A percentile compares a stretch with the other conserved stretches of the same genome.
These are phyloP conservation scores for Psilocybe cubensis DNA, from an alignment of 768 basidiomycete species.

Conservation along the genomic window DNA sequence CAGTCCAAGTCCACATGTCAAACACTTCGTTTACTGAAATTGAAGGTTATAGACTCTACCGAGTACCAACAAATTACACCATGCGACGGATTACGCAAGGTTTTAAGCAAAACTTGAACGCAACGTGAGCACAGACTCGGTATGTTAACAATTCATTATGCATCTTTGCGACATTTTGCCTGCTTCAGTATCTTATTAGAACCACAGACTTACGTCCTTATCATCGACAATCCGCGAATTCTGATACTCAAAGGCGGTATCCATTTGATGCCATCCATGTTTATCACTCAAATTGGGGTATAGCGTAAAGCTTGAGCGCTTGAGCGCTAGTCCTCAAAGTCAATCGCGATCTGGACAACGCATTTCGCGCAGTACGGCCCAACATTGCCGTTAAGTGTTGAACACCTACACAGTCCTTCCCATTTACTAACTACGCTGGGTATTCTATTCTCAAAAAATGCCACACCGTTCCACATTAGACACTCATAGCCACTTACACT, in stretches of 20 bases:
- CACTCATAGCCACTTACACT: background rate
- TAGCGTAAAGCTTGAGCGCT: background rate
- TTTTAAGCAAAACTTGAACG: background rate
- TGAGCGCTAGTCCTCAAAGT: background rate
- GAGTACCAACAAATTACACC: background rate
- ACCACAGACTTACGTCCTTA: background rate
- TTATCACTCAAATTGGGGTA: background rate
- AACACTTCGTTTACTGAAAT: too few species aligned
- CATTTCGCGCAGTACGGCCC: background rate
- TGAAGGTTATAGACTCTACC: too few species aligned
- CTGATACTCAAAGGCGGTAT: background rate
- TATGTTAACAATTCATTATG: too few species aligned
- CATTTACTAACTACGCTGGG: background rate
- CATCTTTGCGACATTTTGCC: background rate
- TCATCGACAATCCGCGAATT: background rate
- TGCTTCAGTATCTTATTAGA: too few species aligned
- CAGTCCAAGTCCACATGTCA: too few species aligned
- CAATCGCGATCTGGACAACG: background rate
- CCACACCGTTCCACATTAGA: too few species aligned
- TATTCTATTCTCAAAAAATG: background rate
- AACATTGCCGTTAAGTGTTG: background rate
- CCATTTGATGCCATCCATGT: background rate
- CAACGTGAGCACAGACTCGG: background rate
- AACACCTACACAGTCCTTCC: background rate
- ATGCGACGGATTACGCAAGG: background rate